Evolutionary conservation across 1,284 basidiomycete genomes (phyloP), one percentile per base, ranked within the genome.

Genomic region (Uromyces viciae-fabae): DNA sequence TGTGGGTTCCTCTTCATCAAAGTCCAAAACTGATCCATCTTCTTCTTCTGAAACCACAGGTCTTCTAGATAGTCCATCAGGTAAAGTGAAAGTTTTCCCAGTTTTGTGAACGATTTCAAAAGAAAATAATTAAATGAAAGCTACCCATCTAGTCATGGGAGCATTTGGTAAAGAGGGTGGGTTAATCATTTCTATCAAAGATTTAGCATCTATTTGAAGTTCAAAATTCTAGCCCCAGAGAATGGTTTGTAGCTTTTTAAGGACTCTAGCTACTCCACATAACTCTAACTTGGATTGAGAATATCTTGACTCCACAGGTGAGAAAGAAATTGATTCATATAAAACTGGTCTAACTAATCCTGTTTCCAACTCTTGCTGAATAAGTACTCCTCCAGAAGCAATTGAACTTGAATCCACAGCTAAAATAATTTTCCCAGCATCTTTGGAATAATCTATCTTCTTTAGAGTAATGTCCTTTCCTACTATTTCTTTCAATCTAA

Each of bases 131-230:
- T 76, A 58, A 33, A 76, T 76, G n/a, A 62, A 66, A 25, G 74
- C 58, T 2, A 64, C 22, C 56, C 74, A 76, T 49, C 58, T 66
- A 15, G 74, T 76, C 73, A 75, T 75, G 3, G 73, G 73, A 15
- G 54, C 73, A 60, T 75, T 76, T 0, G 75, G 75, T 28, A 76
- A 62, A 9, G 2, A 1, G 36, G 54, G 52, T 33, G 54, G n/a
- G 33, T 75, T 75, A 25, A 74, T 74, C 73, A 77, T 77, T 38
- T 77, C 40, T 31, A 77, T 77, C 11, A 77, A 62, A 25, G 58
- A 31, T 36, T 77, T 77, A 15, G 75, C 60, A 68, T 77, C 75
- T 22, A 77, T 43, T 66, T 64, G 38, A 28, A 77, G 25, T 38
- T 77, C 28, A 33, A 72, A 72, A 17, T 72, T 22, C 22, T 72